Evolutionary conservation across 345 rosid species (phyloP).

Genomic region (Aegle marmelos): DNA sequence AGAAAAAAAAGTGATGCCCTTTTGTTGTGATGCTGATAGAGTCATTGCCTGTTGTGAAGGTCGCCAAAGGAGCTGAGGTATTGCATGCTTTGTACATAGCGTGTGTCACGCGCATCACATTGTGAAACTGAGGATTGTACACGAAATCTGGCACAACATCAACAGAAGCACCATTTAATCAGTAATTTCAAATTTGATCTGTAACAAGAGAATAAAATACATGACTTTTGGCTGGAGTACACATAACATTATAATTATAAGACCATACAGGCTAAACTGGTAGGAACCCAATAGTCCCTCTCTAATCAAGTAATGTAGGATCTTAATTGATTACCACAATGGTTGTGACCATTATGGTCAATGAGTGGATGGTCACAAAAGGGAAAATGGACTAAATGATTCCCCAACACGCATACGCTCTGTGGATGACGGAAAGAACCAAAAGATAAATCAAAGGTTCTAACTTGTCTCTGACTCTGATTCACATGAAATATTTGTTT

Average conservation of each 20-base stretch:
- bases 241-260: not conserved
- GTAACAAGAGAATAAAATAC: not conserved
- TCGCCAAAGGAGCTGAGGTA: slow-evolving; percentile 73
- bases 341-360: too few species aligned
- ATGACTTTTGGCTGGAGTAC: not conserved
- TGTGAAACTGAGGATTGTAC: slow-evolving; percentile 83
- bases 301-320: not conserved
- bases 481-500: not conserved
- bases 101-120: slow-evolving; percentile 86
- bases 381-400: not conserved
- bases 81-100: slow-evolving; percentile 75
- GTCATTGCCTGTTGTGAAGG: slow-evolving; percentile 86
- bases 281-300: not conserved
- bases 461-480: not conserved
- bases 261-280: not conserved
- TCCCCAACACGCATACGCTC: not conserved
- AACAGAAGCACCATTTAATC: not conserved
- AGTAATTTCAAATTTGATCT: too few species aligned
- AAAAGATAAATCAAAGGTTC: not conserved
- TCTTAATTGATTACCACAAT: too few species aligned
- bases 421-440: not conserved
- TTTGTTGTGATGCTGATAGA: slow-evolving; percentile 60
- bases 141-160: slow-evolving; percentile 51
- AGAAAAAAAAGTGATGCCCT: slow-evolving; percentile 89
- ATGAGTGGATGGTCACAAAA: too few species aligned